Base-by-base conservation (phyloP, 2,329 filamentous ascomycete genomes). In the Apiospora saccharicola region DNA sequence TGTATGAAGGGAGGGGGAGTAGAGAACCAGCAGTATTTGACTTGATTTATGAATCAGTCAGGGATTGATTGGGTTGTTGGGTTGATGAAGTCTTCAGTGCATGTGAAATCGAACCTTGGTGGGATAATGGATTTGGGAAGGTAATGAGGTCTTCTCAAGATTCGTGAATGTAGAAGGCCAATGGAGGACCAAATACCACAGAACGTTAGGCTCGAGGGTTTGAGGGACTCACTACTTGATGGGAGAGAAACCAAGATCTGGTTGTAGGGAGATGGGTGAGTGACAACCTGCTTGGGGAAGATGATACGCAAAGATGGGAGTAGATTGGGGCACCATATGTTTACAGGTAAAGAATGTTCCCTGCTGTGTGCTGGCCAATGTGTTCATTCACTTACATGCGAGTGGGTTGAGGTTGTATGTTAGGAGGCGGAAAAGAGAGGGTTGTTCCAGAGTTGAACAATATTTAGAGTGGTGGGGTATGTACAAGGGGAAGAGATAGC, bases 1-100 rank as follows among this genome's bases (percentile, higher is more conserved):
- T 34, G 22, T 64, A 41, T 64, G 57, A 34, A 64, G 22, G 22
- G 19, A 64, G 13, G 4, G 34, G 34, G n/a, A 41, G 7, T 41
- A 30, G 19, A 12, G 13, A 41, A 4, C n/a, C 41, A 5, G 5
- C 14, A 41, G 26, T 30, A 4, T 30, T 12, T 22, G n/a, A 64
- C 53, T 64, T n/a, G 57, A 64, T 41, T n/a, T n/a, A 14, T n/a
- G 19, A 24, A 64, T 41, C 34, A 64, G 57, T 64, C n/a, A 22
- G n/a, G 4, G 10, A 12, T 22, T 41, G 10, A 12, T 22, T 41
- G 19, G 57, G 19, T 1, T n/a, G 34, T n/a, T 22, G 10, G 34
- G 8, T n/a, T 10, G 34, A 1, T 22, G 34, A 64, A 34, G n/a
- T 64, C 10, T 64, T 41, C 19, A 14, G 41, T 64, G 16, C 22